phyloP scores from a whole-genome alignment of 1,284 basidiomycete species.

The Sporisorium exsertum region DNA sequence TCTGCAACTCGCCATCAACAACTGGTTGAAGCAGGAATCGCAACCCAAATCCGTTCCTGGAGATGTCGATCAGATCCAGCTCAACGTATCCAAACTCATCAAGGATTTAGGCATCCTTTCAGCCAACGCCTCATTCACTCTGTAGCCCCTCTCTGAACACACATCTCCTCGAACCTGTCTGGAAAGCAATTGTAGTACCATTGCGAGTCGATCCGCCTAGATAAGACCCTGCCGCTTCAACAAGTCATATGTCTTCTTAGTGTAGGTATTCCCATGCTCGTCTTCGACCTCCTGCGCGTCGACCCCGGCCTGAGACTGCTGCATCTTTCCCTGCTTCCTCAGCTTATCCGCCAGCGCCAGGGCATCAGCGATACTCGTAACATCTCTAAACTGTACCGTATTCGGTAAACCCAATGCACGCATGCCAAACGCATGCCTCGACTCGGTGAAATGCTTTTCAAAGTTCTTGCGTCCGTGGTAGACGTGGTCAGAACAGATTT shows the following conservation, averaged over 20 bases:
- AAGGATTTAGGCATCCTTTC: slow-evolving; percentile 24
- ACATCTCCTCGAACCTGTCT: no score
- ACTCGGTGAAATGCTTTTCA: slow-evolving; percentile 92
- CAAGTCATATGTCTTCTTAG: slow-evolving; percentile 67
- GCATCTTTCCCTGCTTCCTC: slow-evolving; percentile 54
- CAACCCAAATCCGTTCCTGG: slow-evolving; percentile 2
- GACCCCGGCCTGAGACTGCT: slow-evolving; percentile 43
- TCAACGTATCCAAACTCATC: slow-evolving; percentile 21
- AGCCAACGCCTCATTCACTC: slow-evolving; percentile 14
- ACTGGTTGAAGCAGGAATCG: slow-evolving; percentile 29
- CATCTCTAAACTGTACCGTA: slow-evolving; percentile 98
- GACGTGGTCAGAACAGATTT: slow-evolving; percentile 84
- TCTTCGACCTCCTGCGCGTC: slow-evolving; percentile 68
- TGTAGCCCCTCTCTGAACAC: background rate
- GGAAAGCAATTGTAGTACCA: no score
- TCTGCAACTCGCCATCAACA: slow-evolving; percentile 29
- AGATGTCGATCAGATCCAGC: slow-evolving; percentile 2
- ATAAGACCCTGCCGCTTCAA: slow-evolving; percentile 68
- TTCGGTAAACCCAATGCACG: slow-evolving; percentile 95
- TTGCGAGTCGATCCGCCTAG: background rate
- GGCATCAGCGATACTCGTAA: slow-evolving; percentile 96
- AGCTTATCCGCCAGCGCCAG: slow-evolving; percentile 74
- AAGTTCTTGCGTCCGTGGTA: slow-evolving; percentile 91
- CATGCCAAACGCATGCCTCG: slow-evolving; percentile 97
- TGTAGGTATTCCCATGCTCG: slow-evolving; percentile 67